phyloP scores from a whole-genome alignment of 257 asterid species.

The Solanum corneliomulleri region DNA sequence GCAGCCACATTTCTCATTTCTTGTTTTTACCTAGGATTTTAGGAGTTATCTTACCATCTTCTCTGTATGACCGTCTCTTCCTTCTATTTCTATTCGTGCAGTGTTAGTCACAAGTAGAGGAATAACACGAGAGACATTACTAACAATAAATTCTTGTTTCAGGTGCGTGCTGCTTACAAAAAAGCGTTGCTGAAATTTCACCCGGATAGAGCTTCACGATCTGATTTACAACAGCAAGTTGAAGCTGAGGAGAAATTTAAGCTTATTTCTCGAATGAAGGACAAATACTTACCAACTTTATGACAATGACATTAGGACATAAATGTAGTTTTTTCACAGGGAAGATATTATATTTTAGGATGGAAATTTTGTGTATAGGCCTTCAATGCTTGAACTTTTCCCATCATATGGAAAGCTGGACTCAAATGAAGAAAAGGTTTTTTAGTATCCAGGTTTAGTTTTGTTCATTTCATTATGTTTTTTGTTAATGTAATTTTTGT shows the following conservation, averaged over 20 bases:
- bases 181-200: slow-evolving; percentile 69
- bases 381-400: not conserved
- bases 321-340: not conserved
- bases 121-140: not conserved
- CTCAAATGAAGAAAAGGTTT: not conserved
- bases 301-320: not conserved
- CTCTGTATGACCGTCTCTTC: not conserved
- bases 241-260: slow-evolving; percentile 98
- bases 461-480: not conserved
- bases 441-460: not conserved
- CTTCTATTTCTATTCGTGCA: not conserved
- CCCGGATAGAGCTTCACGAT: slow-evolving; percentile 75
- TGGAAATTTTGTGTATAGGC: not conserved
- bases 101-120: not conserved
- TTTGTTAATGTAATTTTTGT: not conserved
- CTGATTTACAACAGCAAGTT: slow-evolving; percentile 63
- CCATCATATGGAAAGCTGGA: not conserved
- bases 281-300: slow-evolving; percentile 28
- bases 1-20: not conserved
- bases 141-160: slow-evolving; percentile 5
- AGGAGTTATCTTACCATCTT: not conserved
- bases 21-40: not conserved
- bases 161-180: slow-evolving; percentile 79
- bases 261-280: slow-evolving; percentile 76
- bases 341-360: not conserved